Evolutionary conservation across 2,329 filamentous ascomycete genomes (phyloP).

Genomic region (Aspergillus glaucus): DNA sequence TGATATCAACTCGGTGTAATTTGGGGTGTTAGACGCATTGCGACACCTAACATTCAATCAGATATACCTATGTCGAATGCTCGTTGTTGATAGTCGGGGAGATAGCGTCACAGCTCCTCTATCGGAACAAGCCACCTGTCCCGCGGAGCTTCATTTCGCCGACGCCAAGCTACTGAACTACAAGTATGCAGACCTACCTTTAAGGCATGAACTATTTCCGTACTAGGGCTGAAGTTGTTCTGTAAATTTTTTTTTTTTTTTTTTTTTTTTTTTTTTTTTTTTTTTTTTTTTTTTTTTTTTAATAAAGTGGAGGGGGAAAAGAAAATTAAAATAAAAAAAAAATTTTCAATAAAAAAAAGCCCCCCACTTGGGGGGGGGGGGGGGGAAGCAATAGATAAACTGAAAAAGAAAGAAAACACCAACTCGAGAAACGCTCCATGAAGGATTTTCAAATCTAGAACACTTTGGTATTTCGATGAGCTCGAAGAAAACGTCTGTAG

Average conservation of each 20-base stretch:
- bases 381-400: not conserved
- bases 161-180: conserved; percentile 7
- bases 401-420: conserved; percentile 8
- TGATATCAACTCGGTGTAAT: conserved; percentile 12
- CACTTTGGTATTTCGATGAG: conserved; percentile 18
- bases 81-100: not conserved
- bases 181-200: not conserved
- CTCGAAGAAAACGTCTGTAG: conserved; percentile 10
- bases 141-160: conserved; percentile 33
- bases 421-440: not conserved
- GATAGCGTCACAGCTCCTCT: not conserved
- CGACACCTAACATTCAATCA: conserved; percentile 16
- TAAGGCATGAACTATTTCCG: no score
- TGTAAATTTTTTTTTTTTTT: not conserved
- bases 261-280: no score
- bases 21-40: conserved; percentile 27
- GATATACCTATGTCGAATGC: conserved; percentile 3
- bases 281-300: no score
- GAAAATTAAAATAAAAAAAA: no score
- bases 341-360: no score
- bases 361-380: no score
- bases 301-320: no score
- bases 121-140: conserved; percentile 31
- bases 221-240: not conserved
- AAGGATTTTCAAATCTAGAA: conserved; percentile 13